Evolutionary conservation across 768 basidiomycete genomes (phyloP).

Genomic region (Arthromyces matolae): DNA sequence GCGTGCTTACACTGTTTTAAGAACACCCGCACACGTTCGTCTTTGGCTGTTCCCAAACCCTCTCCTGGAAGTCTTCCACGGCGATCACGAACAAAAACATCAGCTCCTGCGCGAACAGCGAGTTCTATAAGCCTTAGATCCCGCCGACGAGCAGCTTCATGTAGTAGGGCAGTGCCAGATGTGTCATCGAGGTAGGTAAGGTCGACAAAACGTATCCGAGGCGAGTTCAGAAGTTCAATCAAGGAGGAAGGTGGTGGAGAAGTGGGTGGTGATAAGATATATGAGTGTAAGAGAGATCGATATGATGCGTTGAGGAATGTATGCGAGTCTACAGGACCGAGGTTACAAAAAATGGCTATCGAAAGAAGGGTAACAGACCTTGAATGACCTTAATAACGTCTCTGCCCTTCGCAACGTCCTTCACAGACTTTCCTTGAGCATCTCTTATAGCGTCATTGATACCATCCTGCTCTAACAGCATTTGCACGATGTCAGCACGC

Average conservation of each 20-base stretch:
- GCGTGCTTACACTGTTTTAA: conserved; percentile 76
- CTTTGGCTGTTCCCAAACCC: conserved; percentile 53
- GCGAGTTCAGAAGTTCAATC: conserved; percentile 58
- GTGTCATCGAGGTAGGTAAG: conserved; percentile 76
- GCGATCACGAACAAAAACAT: conserved; percentile 82
- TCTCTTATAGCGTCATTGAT: conserved; percentile 80
- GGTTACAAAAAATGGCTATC: conserved; percentile 73
- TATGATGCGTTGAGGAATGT: conserved; percentile 71
- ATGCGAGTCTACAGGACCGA: conserved; percentile 52
- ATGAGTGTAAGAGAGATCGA: conserved; percentile 67
- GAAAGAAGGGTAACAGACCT: conserved; percentile 43
- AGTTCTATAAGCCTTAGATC: conserved; percentile 81
- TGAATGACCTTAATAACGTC: conserved; percentile 67
- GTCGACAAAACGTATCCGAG: conserved; percentile 68
- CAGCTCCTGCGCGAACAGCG: conserved; percentile 81
- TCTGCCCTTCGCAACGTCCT: conserved; percentile 68
- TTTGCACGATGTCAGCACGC: conserved; percentile 63
- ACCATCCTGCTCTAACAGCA: conserved; percentile 74
- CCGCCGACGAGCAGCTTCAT: conserved; percentile 80
- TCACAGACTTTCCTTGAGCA: conserved; percentile 57
- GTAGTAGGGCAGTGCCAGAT: conserved; percentile 75
- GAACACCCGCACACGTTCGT: conserved; percentile 79
- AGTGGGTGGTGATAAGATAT: conserved; percentile 56
- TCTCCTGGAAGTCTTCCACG: conserved; percentile 67
- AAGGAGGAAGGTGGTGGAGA: conserved; percentile 42